Percentiles rank a stretch among this genome's conserved stretches.
These are phyloP conservation scores for Neurospora sp. DNA, from an alignment of 495 filamentous ascomycete species.

Conservation along the genomic window DNA sequence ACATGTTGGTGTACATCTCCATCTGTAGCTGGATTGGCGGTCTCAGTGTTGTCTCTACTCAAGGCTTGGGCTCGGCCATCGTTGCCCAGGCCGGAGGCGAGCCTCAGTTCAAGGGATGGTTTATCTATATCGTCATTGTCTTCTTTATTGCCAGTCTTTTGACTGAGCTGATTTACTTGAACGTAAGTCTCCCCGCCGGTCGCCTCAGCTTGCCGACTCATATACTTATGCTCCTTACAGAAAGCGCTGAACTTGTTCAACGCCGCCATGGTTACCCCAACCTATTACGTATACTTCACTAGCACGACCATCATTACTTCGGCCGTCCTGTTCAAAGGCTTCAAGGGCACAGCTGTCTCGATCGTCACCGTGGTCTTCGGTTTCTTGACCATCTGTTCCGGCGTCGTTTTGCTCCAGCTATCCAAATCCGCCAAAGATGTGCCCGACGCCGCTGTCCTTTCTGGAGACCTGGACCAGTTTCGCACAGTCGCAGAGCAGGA, in stretches of 20 bases:
- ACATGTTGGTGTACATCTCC: constrained; percentile 93
- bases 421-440: constrained; percentile 98
- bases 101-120: constrained; percentile 95
- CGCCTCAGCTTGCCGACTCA: not conserved
- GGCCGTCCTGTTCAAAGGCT: constrained; percentile 84
- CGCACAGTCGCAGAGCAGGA: constrained; percentile 90
- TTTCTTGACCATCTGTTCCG: constrained; percentile 88
- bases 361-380: constrained; percentile 89
- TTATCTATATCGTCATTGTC: constrained; percentile 81
- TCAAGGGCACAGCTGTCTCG: constrained; percentile 71
- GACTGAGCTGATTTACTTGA: constrained; percentile 90
- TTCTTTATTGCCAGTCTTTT: constrained; percentile 82
- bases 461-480: constrained; percentile 88
- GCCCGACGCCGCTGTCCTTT: constrained; percentile 85
- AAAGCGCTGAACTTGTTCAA: constrained; percentile 99
- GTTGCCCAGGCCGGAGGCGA: constrained; percentile 70
- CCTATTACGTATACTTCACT: constrained; percentile 98
- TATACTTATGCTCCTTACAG: constrained; percentile 41
- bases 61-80: constrained; percentile 87
- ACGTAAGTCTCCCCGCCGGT: constrained; percentile 50
- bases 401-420: constrained; percentile 94
- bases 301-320: constrained; percentile 90
- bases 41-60: constrained; percentile 88
- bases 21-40: constrained; percentile 94
- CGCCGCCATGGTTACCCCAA: constrained; percentile 91